Evolutionary conservation across 169 alveolate genomes (phyloP).

Genomic region (Plasmodium inui): DNA sequence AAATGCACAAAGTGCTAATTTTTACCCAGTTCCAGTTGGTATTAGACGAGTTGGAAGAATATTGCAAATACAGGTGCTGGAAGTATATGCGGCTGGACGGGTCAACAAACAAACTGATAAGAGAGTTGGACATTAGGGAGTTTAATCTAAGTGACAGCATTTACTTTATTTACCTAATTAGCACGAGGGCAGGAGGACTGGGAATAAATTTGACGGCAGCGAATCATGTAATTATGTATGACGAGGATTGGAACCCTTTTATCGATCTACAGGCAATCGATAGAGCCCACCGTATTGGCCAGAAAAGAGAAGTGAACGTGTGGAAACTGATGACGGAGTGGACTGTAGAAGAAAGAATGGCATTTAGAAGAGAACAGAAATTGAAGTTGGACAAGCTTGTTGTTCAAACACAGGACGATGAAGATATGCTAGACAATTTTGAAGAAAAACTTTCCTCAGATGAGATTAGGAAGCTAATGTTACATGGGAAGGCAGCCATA

Average conservation of each 20-base stretch:
- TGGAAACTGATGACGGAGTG: conserved; percentile 96
- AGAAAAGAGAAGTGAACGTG: conserved; percentile 97
- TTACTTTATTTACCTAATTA: conserved; percentile 89
- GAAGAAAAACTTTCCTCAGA: conserved; percentile 86
- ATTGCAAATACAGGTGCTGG: conserved; percentile 92
- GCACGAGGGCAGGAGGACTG: conserved; percentile 97
- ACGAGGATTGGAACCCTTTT: conserved; percentile 99
- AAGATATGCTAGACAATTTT: conserved; percentile 74
- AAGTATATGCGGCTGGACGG: conserved; percentile 93
- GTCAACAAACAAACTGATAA: conserved; percentile 89
- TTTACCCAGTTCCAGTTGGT: conserved; percentile 93
- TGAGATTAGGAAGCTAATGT: conserved; percentile 88
- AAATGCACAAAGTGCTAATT: conserved; percentile 90
- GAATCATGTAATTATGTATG: conserved; percentile 98
- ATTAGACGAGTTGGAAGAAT: conserved; percentile 91
- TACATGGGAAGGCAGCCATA: conserved; percentile 89
- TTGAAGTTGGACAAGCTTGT: conserved; percentile 90
- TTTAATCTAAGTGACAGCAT: conserved; percentile 87
- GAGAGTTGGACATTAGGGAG: conserved; percentile 92
- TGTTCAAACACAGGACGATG: conserved; percentile 83
- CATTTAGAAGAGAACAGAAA: conserved; percentile 95
- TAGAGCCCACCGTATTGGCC: conserved; percentile 99
- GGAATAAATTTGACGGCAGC: conserved; percentile 98
- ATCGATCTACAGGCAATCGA: conserved; percentile 99
- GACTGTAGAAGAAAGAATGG: conserved; percentile 99